phyloP scores from a whole-genome alignment of 2,329 filamentous ascomycete genomes.

The Hymenoscyphus albidus region DNA sequence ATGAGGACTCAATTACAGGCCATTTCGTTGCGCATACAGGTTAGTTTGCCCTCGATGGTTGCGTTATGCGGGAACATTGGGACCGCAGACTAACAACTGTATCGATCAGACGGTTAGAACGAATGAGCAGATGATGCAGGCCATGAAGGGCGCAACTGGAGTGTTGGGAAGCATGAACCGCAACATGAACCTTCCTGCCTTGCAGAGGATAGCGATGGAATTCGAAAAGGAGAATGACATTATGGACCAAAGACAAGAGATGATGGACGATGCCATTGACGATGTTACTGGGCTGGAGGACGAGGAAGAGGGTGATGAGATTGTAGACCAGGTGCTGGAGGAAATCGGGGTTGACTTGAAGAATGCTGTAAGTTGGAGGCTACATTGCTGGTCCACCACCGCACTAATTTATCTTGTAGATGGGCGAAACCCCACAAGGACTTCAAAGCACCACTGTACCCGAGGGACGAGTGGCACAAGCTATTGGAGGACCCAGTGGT shows the following conservation, averaged over 20 bases:
- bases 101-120: constrained; percentile 77
- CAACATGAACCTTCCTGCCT: constrained; percentile 91
- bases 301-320: constrained; percentile 94
- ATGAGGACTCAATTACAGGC: constrained; percentile 98
- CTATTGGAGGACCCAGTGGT: constrained; percentile 62
- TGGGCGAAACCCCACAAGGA: constrained; percentile 86
- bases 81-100: not conserved
- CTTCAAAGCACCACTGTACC: constrained; percentile 69
- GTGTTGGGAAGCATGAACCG: constrained; percentile 95
- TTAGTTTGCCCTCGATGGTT: constrained; percentile 37
- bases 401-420: constrained; percentile 46
- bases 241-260: constrained; percentile 98
- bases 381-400: not conserved
- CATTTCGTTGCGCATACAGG: constrained; percentile 91
- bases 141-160: constrained; percentile 95
- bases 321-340: constrained; percentile 93
- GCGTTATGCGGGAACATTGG: not conserved
- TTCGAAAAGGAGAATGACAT: constrained; percentile 99
- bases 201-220: constrained; percentile 97
- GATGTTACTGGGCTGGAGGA: constrained; percentile 87
- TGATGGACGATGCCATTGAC: constrained; percentile 99
- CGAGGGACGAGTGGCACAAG: constrained; percentile 80
- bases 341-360: constrained; percentile 94
- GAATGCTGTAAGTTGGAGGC: constrained; percentile 65
- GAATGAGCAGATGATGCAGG: constrained; percentile 99